These are phyloP conservation scores for Alternaria sp. DNA, from an alignment of 2,329 filamentous ascomycete genomes.

Conservation along the genomic window DNA sequence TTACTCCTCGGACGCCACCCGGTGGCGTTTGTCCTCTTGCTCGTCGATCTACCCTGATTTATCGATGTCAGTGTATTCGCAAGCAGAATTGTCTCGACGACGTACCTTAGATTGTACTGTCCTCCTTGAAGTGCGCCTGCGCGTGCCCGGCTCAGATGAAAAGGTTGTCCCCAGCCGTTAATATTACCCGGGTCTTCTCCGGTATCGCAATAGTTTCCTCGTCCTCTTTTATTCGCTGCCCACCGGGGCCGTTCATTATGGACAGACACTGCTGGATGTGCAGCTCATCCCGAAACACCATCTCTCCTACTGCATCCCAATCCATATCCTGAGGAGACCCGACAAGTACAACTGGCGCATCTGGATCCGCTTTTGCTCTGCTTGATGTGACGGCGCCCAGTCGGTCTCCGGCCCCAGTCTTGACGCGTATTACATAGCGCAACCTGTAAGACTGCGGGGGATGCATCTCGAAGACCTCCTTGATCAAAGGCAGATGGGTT, in stretches of 20 bases:
- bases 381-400: constrained; percentile 21
- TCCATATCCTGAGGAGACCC: constrained; percentile 21
- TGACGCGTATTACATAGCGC: constrained; percentile 22
- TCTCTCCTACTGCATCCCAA: constrained; percentile 29
- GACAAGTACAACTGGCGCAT: constrained; percentile 27
- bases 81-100: neutral
- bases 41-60: neutral
- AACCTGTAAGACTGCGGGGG: constrained; percentile 11
- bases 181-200: constrained; percentile 16
- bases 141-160: neutral
- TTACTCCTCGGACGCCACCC: neutral
- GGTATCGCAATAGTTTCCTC: constrained; percentile 26
- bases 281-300: constrained; percentile 31
- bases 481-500: constrained; percentile 21
- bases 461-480: constrained; percentile 22
- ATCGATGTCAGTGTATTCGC: neutral
- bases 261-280: constrained; percentile 30
- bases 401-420: constrained; percentile 24
- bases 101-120: neutral
- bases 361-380: constrained; percentile 12
- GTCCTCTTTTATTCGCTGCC: constrained; percentile 26
- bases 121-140: neutral
- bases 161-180: constrained; percentile 14
- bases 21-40: constrained; percentile 19
- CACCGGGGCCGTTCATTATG: constrained; percentile 19